A percentile compares a stretch with the other conserved stretches of the same genome.
Conservation (phyloP, 192 early-diverging fungal genomes). For the Dissophora ornata region DNA sequence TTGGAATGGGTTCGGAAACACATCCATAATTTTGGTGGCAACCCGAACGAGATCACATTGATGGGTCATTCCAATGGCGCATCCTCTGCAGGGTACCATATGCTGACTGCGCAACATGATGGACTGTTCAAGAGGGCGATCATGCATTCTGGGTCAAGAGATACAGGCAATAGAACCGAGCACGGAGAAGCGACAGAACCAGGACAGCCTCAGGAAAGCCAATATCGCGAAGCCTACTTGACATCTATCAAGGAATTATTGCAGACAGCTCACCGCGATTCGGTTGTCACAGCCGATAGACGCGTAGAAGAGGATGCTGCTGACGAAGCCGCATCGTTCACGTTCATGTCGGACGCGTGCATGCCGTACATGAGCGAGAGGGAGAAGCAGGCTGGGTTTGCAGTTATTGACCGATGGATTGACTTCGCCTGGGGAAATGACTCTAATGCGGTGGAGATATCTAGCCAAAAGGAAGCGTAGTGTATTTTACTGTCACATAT, state of each 20-base stretch:
- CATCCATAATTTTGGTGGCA: conserved; percentile 46
- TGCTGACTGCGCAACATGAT: conserved; percentile 17
- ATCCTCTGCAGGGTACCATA: conserved; percentile 36
- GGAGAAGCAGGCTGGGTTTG: conserved; percentile 25
- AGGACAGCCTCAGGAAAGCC: no score
- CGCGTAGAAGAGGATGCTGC: no score
- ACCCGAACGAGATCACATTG: conserved; percentile 41
- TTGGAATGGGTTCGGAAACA: conserved; percentile 41
- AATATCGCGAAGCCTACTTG: no score
- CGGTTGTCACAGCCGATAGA: no score
- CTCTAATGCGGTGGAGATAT: neutral
- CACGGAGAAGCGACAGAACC: no score
- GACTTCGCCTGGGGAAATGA: conserved; percentile 43
- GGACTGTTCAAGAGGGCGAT: conserved; percentile 37
- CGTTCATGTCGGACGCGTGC: conserved; percentile 49
- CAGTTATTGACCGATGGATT: conserved; percentile 32
- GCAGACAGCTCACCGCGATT: no score
- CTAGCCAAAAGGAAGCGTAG: neutral
- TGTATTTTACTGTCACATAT: no score
- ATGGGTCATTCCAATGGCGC: conserved; percentile 50
- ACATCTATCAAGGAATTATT: no score
- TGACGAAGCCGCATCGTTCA: conserved; percentile 14
- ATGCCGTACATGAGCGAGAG: conserved; percentile 23
- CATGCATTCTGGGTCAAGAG: conserved; percentile 31
- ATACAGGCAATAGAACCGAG: neutral